These are phyloP conservation scores for Osmanthus fragrans DNA, from an alignment of 257 asterid genomes.

Conservation along the genomic window DNA sequence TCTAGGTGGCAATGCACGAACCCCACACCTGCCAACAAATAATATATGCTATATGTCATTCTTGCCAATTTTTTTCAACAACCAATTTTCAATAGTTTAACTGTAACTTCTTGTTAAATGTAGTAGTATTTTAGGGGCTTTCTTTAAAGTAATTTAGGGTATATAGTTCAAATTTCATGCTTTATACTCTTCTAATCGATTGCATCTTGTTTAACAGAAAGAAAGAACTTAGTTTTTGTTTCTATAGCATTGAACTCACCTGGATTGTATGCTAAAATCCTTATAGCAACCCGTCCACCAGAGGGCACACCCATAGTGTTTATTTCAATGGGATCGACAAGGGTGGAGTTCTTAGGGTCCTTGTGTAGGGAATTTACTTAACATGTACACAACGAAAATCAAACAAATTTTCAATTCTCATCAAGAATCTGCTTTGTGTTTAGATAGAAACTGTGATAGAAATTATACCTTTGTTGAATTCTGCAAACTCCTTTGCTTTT, in stretches of 20 bases:
- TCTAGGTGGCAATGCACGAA: conserved; percentile 65
- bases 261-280: conserved; percentile 68
- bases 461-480: too few species aligned
- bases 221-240: neutral
- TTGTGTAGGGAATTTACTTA: neutral
- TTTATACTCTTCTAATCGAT: too few species aligned
- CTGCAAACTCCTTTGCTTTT: too few species aligned
- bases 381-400: too few species aligned
- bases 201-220: neutral
- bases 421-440: too few species aligned
- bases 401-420: too few species aligned
- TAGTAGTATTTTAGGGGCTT: neutral
- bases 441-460: too few species aligned
- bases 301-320: conserved; percentile 65
- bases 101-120: neutral
- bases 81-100: neutral
- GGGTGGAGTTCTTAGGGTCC: conserved; percentile 55
- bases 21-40: conserved; percentile 48
- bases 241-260: conserved; percentile 28
- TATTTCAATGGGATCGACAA: conserved; percentile 63
- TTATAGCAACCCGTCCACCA: conserved; percentile 72
- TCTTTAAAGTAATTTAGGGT: neutral
- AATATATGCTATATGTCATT: neutral
- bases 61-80: neutral
- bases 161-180: too few species aligned